Evolutionary conservation across 2,329 filamentous ascomycete genomes (phyloP), one percentile per base, ranked within the genome.

Genomic region (Cryoendolithus antarcticus): DNA sequence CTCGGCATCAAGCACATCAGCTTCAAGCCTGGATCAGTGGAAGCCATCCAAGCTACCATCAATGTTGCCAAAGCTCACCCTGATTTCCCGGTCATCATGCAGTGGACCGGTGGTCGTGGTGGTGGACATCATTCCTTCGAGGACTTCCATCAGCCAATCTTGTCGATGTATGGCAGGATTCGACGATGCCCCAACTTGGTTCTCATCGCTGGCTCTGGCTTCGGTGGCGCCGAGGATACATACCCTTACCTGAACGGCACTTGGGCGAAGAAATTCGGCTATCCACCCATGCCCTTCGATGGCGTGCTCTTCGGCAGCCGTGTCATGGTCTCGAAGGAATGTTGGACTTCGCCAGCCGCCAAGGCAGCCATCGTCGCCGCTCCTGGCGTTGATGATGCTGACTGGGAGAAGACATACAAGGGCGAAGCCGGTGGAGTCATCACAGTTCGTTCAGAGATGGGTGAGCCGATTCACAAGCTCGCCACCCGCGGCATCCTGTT

Each of bases 381-480:
- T 3, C 75, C 79, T 44, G 88, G 88, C 59, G 70, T 94, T 30
- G 81, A 82, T 37, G 86, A 95, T 55, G 62, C 61, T 45, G 73
- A 89, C 49, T 95, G 88, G 88, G 86, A 94, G 64, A 80, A 88
- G 65, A 93, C 86, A 4, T 94, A 94, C 70, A 86, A 89, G 67
- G 85, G 84, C 11, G 73, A 86, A 19, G 82, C 88, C 41, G 91
- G 91, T 54, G 91, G 91, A 59, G 78, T 98, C 47, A 89, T 98
- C 54, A 98, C 91, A 24, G 91, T 98, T 35, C 78, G 86, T 47
- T 98, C 91, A 1, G 91, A 98, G 66, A 98, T 98, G 93, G 93
- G 91, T 34, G 91, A 98, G 70, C 93, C 91, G 5, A 98, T 98
- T 46, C 91, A 98, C 71, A 98, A 98, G 70, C 76, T 98, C 43